Percentiles rank a stretch among this genome's conserved stretches.
These are phyloP conservation scores for Ambrosia artemisiifolia DNA, from an alignment of 129 eudicot species.

Conservation along the genomic window DNA sequence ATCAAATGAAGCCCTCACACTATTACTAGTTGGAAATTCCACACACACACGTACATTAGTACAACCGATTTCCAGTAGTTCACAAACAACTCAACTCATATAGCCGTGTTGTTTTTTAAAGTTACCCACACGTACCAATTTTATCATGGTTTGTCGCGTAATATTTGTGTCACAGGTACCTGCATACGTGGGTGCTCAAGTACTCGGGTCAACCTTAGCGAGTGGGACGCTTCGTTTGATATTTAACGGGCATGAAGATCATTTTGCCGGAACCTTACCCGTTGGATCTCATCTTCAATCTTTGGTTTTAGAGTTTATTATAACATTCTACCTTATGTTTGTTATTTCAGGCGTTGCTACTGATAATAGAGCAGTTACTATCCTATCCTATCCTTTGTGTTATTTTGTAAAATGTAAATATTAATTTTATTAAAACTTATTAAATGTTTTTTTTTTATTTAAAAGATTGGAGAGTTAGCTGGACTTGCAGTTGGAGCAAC, in stretches of 20 bases:
- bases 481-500: slow-evolving; percentile 89
- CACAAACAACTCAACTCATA: too few species aligned
- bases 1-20: too few species aligned
- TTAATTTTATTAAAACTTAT: not conserved
- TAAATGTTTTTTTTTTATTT: not conserved
- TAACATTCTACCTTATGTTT: slow-evolving; percentile 89
- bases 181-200: slow-evolving; percentile 60
- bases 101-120: too few species aligned
- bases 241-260: slow-evolving; percentile 60
- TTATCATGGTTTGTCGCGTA: not conserved
- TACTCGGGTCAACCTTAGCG: slow-evolving; percentile 68
- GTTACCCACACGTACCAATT: too few species aligned
- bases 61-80: too few species aligned
- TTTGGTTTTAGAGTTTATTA: slow-evolving; percentile 60
- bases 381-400: not conserved
- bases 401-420: too few species aligned
- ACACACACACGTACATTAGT: too few species aligned
- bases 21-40: too few species aligned
- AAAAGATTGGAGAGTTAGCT: slow-evolving; percentile 85
- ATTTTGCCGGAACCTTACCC: slow-evolving; percentile 74
- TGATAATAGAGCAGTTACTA: slow-evolving; percentile 77
- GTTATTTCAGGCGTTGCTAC: slow-evolving; percentile 88
- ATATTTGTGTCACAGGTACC: slow-evolving; percentile 48
- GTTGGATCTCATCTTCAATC: slow-evolving; percentile 66
- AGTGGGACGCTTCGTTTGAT: slow-evolving; percentile 76